Conservation (phyloP, 305 asterid genomes). For the Euphrasia arctica region DNA sequence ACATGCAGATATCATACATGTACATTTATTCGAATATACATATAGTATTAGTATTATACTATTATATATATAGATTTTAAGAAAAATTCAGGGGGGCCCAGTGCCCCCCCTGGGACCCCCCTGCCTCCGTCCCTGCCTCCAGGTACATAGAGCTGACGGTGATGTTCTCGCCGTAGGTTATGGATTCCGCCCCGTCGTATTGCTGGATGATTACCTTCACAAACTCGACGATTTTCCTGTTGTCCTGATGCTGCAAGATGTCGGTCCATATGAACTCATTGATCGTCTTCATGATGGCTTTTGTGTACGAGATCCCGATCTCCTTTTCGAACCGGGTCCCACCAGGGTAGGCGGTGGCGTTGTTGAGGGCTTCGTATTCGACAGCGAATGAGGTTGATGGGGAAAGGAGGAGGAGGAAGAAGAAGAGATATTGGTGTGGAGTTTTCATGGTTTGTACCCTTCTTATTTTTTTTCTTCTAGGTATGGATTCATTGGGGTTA, state of each 20-base stretch:
- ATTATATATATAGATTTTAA: too few relatives aligned
- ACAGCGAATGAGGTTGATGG: constrained; percentile 29
- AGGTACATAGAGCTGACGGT: constrained; percentile 35
- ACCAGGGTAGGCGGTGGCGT: constrained; percentile 40
- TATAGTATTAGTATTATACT: too few relatives aligned
- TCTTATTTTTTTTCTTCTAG: too few relatives aligned
- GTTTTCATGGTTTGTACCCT: constrained; percentile 12
- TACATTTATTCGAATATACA: too few relatives aligned
- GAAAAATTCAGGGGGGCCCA: too few relatives aligned
- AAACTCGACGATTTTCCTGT: constrained; percentile 31
- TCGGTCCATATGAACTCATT: constrained; percentile 47
- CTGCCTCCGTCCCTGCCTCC: constrained; percentile 31
- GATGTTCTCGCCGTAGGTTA: constrained; percentile 33
- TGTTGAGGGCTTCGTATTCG: constrained; percentile 40
- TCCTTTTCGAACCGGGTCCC: constrained; percentile 19
- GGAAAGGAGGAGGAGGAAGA: neutral
- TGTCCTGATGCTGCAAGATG: constrained; percentile 39
- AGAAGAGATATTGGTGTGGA: neutral
- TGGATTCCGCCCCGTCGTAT: constrained; percentile 42
- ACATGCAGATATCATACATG: too few relatives aligned
- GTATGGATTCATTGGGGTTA: too few relatives aligned
- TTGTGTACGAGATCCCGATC: constrained; percentile 44
- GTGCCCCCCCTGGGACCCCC: too few relatives aligned
- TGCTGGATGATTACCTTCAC: constrained; percentile 36
- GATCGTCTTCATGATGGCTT: constrained; percentile 31